Percentiles rank a stretch among this genome's conserved stretches.
Conservation (phyloP, 2,329 filamentous ascomycete species). For the Arthroderma uncinatum region DNA sequence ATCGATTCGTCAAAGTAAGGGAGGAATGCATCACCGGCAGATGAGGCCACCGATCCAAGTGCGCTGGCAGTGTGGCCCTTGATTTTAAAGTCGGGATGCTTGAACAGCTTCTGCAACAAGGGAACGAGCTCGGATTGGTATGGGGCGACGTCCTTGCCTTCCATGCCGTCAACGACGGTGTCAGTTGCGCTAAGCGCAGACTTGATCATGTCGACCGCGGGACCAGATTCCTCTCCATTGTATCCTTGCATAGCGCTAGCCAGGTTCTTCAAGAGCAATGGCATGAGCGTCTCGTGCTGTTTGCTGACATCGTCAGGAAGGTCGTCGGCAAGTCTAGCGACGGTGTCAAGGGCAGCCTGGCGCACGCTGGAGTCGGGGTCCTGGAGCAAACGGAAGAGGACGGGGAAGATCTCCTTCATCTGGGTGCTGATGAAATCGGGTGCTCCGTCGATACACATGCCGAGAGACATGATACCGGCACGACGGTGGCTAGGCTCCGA, state of each 20-base stretch:
- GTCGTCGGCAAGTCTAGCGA: conserved; percentile 85
- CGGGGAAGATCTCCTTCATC: conserved; percentile 71
- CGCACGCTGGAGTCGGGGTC: conserved; percentile 77
- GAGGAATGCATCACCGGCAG: conserved; percentile 69
- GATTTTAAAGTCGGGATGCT: conserved; percentile 75
- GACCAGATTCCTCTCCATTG: conserved; percentile 54
- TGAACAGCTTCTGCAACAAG: conserved; percentile 71
- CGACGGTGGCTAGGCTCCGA: conserved; percentile 68
- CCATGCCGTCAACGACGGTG: conserved; percentile 74
- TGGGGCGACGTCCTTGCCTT: conserved; percentile 64
- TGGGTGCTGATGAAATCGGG: conserved; percentile 96
- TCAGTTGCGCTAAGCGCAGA: conserved; percentile 84
- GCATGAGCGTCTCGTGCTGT: conserved; percentile 75
- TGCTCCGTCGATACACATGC: conserved; percentile 90
- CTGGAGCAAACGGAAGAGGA: conserved; percentile 68
- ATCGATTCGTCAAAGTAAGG: conserved; percentile 91
- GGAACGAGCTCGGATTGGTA: conserved; percentile 77
- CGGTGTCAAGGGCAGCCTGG: conserved; percentile 73
- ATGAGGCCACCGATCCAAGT: conserved; percentile 78
- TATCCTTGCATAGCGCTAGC: conserved; percentile 63
- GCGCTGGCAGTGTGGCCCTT: conserved; percentile 84
- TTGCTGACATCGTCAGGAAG: conserved; percentile 79
- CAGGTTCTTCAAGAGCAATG: conserved; percentile 76
- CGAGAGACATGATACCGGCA: conserved; percentile 81
- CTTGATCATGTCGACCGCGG: conserved; percentile 75